Percentiles rank a stretch among this genome's conserved stretches.
These are phyloP conservation scores for Yarrowia divulgata DNA, from an alignment of 805 yeast genomes.

Conservation along the genomic window DNA sequence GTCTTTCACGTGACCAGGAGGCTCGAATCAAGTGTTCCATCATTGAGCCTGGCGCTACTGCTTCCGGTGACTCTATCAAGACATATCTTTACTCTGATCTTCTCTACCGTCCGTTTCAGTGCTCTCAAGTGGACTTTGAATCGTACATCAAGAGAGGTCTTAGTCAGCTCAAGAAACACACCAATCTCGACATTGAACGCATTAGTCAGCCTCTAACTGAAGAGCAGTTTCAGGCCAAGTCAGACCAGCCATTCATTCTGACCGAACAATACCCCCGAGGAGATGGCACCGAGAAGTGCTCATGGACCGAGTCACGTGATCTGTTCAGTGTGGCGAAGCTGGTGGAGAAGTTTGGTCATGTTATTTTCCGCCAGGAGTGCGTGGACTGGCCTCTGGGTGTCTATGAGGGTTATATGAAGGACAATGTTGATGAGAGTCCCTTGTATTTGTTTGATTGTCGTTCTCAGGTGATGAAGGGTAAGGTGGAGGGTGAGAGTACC, in stretches of 20 bases:
- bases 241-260: conserved; percentile 24
- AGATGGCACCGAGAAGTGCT: conserved; percentile 39
- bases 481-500: not conserved
- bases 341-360: conserved; percentile 61
- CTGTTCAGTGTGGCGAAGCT: conserved; percentile 64
- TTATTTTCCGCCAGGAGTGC: conserved; percentile 80
- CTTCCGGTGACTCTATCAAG: conserved; percentile 34
- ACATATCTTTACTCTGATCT: conserved; percentile 70
- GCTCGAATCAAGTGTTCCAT: conserved; percentile 55
- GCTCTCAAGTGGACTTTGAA: conserved; percentile 71
- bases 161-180: conserved; percentile 49
- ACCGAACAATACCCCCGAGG: conserved; percentile 33
- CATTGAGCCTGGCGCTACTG: not conserved
- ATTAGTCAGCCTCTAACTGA: not conserved
- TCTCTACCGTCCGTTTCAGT: conserved; percentile 83
- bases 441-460: conserved; percentile 84
- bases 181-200: conserved; percentile 10
- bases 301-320: conserved; percentile 61
- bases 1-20: conserved; percentile 52
- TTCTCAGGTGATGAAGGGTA: conserved; percentile 64
- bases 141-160: conserved; percentile 57
- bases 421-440: conserved; percentile 82
- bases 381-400: conserved; percentile 76
- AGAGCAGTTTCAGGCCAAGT: conserved; percentile 10
- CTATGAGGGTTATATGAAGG: conserved; percentile 65